phyloP scores from a whole-genome alignment of 1,284 basidiomycete genomes.

The Ustilago crameri region DNA sequence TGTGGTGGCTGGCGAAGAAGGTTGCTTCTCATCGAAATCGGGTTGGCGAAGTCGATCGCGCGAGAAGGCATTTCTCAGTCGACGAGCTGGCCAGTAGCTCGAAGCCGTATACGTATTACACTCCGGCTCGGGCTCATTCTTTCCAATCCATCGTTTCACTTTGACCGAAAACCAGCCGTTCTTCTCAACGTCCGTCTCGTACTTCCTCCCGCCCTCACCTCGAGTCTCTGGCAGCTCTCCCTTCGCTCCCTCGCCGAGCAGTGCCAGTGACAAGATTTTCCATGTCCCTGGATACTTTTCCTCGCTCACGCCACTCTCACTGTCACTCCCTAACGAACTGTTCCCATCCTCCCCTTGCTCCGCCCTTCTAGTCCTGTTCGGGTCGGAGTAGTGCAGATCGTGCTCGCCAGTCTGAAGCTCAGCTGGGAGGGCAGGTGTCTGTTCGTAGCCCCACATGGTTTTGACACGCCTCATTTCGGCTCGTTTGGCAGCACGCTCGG shows the following conservation, averaged over 20 bases:
- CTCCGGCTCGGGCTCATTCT: slow-evolving; percentile 1
- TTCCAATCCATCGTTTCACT: slow-evolving; percentile 30
- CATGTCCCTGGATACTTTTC: slow-evolving; percentile 37
- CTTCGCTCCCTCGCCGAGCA: slow-evolving; percentile 32
- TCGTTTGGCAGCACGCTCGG: slow-evolving; percentile 22
- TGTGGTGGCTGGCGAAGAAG: slow-evolving; percentile 29
- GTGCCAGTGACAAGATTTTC: slow-evolving; percentile 24
- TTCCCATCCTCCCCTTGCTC: slow-evolving; percentile 3
- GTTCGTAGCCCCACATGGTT: slow-evolving; percentile 41
- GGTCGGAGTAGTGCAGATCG: slow-evolving; percentile 30
- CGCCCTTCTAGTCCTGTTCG: not conserved
- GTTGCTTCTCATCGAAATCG: not conserved
- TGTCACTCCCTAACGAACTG: slow-evolving; percentile 27
- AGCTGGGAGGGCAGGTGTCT: slow-evolving; percentile 22
- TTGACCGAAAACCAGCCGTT: slow-evolving; percentile 36
- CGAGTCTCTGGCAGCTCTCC: slow-evolving; percentile 22
- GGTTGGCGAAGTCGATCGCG: slow-evolving; percentile 7
- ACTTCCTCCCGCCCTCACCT: slow-evolving; percentile 24
- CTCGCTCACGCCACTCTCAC: slow-evolving; percentile 7
- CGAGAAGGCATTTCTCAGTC: slow-evolving; percentile 16
- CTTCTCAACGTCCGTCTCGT: slow-evolving; percentile 30
- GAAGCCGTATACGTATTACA: slow-evolving; percentile 10
- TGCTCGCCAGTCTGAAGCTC: slow-evolving; percentile 24
- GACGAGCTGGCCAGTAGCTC: slow-evolving; percentile 3
- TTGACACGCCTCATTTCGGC: slow-evolving; percentile 38